phyloP scores from a whole-genome alignment of 1,139 yeast species.

The Suhomyces atakaporum region DNA sequence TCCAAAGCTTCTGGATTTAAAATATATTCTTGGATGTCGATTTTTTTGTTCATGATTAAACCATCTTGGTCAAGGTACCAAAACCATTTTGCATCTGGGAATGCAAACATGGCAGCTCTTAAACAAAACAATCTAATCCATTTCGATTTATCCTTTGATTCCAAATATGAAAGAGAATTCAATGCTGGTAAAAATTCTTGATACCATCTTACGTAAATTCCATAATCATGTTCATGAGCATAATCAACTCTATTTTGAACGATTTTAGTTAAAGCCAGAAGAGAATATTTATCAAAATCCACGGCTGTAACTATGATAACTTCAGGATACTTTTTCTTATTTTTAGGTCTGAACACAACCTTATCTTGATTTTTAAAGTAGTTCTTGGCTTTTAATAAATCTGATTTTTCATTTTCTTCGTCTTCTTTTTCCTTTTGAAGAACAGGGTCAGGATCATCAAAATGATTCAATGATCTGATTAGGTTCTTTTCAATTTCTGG shows the following conservation, averaged over 20 bases:
- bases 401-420: constrained; percentile 38
- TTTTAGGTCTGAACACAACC: constrained; percentile 50
- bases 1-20: constrained; percentile 58
- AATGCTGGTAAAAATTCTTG: constrained; percentile 74
- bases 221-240: constrained; percentile 73
- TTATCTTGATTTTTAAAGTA: constrained; percentile 68
- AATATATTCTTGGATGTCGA: constrained; percentile 58
- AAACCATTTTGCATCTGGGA: constrained; percentile 80
- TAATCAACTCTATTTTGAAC: constrained; percentile 83
- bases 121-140: constrained; percentile 64
- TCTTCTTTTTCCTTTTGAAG: constrained; percentile 41
- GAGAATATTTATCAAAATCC: constrained; percentile 69
- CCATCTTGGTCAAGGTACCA: constrained; percentile 83
- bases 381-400: constrained; percentile 51
- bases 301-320: constrained; percentile 78
- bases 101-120: constrained; percentile 84
- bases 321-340: constrained; percentile 54
- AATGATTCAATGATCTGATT: constrained; percentile 41
- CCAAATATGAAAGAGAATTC: constrained; percentile 42
- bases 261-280: constrained; percentile 60
- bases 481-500: constrained; percentile 39
- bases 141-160: constrained; percentile 37
- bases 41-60: constrained; percentile 63
- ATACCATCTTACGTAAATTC: constrained; percentile 76
- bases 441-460: constrained; percentile 48